Base-by-base conservation (phyloP, 1,284 basidiomycete species). In the Marasmius sp. region DNA sequence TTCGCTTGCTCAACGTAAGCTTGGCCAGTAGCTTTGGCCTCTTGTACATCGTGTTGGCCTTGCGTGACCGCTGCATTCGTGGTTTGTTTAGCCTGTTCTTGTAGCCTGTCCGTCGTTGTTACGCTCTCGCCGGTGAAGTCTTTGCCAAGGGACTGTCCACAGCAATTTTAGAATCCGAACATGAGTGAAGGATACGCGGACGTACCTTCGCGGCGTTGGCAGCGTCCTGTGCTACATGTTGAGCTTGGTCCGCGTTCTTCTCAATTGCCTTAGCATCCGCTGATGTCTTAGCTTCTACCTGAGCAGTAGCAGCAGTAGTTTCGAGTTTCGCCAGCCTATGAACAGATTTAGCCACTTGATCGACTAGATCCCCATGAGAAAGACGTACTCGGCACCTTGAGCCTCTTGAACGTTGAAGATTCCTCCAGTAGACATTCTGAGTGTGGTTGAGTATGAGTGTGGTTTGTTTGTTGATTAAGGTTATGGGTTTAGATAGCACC, bases 1-100 rank as follows among this genome's bases (percentile, higher is more conserved):
- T 83, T 86, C 3, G 81, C 85, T 66, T 85, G 81, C 20, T 84
- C 80, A 5, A 87, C 71, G 66, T 85, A 85, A 0, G 73, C 76
- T 47, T 74, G 75, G 36, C 79, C 79, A 3, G 77, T 66, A 2
- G 74, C 77, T 65, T 81, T 80, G 0, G 77, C 78, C 11, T 73
- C 72, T 14, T 80, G 75, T 3, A 88, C 75, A 63, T 84, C 80
- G 7, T 72, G 70, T 65, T 83, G 75, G 3, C 86, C 87, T 68
- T 89, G 77, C 0, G 75, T 74, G 14, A 83, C 83, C n/a, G 86
- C 87, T 1, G 72, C 74, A 51, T 85, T 71, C 0, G 82, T 85
- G 65, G 75, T 81, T 50, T 74, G 69, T 48, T 74, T 74, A 6
- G 79, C 75, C 45, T 79, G 73, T 11, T 71, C 67, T 60, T 80